Evolutionary conservation across 495 filamentous ascomycete species (phyloP).

Genomic region (Sabuloglossum arenarium): DNA sequence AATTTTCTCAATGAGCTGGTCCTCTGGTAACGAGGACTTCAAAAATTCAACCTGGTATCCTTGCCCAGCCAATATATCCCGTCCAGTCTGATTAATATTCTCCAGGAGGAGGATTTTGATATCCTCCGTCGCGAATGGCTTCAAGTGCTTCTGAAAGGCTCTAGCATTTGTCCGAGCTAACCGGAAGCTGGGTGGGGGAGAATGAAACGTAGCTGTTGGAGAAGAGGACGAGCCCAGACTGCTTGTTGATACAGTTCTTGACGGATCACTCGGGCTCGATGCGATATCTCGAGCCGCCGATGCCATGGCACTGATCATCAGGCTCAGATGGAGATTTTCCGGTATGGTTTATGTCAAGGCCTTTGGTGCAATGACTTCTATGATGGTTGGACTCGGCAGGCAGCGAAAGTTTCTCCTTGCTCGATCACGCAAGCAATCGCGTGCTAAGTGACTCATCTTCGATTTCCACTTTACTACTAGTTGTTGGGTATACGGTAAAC

Average conservation of each 20-base stretch:
- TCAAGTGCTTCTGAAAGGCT: conserved; percentile 51
- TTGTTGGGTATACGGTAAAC: no score
- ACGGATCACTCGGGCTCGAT: neutral
- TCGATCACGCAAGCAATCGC: no score
- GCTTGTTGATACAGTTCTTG: conserved; percentile 23
- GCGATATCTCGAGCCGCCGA: neutral
- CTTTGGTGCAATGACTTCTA: no score
- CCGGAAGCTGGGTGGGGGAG: conserved; percentile 27
- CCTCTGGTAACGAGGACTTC: conserved; percentile 76
- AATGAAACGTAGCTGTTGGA: conserved; percentile 43
- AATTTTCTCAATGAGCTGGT: conserved; percentile 92
- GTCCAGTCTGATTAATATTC: conserved; percentile 83
- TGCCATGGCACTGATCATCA: neutral
- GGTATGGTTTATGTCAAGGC: neutral
- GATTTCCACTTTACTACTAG: no score
- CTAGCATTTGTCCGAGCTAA: conserved; percentile 14
- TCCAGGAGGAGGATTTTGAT: conserved; percentile 93
- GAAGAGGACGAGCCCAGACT: conserved; percentile 37
- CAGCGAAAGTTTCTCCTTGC: neutral
- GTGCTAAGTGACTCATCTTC: no score
- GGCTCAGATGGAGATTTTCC: no score
- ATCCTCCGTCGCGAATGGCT: conserved; percentile 86
- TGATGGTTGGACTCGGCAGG: neutral
- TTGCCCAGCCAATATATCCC: conserved; percentile 59
- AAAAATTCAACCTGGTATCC: conserved; percentile 91